Base-by-base conservation (phyloP, 805 yeast genomes). In the Priceomyces fermenticarens region DNA sequence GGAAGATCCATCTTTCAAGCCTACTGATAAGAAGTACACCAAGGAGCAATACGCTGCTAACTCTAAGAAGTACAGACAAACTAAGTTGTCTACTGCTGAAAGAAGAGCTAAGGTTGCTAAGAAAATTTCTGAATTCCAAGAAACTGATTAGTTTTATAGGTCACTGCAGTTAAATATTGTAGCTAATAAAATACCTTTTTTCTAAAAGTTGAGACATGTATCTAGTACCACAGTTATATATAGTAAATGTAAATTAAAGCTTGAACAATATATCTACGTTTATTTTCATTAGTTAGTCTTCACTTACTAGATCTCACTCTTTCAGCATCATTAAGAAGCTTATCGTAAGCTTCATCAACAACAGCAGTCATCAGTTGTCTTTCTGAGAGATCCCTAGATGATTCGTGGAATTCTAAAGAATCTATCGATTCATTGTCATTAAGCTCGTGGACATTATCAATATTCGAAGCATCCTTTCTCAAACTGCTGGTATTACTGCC, bases 21-120 rank as follows among this genome's bases (percentile, higher is more conserved):
- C 89, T 68, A 76, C 96, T 63, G 85, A 81, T 73, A 82, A 81
- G 83, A 88, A 88, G 80, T 85, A 81, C 91, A 78, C 96, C 81
- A 91, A 88, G 84, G 96, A 83, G 71, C 93, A 90, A 78, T 91
- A 88, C 82, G 96, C 95, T 80, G 96, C 95, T 71, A 88, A 83
- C 75, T 82, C 96, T 57, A 85, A 84, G 83, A 88, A 91, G 80
- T 87, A 73, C 96, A 84, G 80, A 77, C 83, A 80, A 70, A 75
- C 66, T 65, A 91, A 87, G 80, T 83, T 91, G 75, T 81, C 98
- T 78, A 81, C 66, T 66, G 98, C 80, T 66, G 87, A 93, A 83
- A 86, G 96, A 80, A 69, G 77, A 60, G 97, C 86, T 61, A 85
- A 80, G 69, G 80, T 93, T 72, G 88, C 82, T 67, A 87, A 84